Evolutionary conservation across 768 basidiomycete genomes (phyloP).

Genomic region (Panaeolus papilionaceus): DNA sequence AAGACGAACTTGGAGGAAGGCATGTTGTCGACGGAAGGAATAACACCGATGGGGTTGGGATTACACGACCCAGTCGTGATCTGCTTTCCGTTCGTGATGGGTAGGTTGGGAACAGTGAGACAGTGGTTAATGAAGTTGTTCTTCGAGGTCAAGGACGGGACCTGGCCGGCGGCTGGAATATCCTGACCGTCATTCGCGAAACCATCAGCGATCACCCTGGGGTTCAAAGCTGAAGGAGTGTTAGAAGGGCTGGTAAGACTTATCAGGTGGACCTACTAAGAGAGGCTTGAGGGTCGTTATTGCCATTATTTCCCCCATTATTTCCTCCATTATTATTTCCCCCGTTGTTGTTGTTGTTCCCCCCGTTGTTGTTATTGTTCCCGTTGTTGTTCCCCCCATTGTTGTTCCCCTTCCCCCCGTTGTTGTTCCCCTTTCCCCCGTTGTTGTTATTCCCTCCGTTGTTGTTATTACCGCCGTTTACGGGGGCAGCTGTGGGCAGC

Average conservation of each 20-base stretch:
- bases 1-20: slow-evolving; percentile 54
- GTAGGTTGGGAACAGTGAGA: slow-evolving; percentile 46
- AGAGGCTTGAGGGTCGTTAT: slow-evolving; percentile 50
- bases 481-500: slow-evolving; percentile 27
- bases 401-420: slow-evolving; percentile 21
- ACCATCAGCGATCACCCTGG: slow-evolving; percentile 52
- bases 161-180: slow-evolving; percentile 50
- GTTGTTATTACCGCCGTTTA: slow-evolving; percentile 13
- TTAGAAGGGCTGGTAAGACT: background rate
- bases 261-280: slow-evolving; percentile 35
- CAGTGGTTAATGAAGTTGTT: slow-evolving; percentile 74
- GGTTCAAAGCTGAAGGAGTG: slow-evolving; percentile 52
- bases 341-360: slow-evolving; percentile 18
- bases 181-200: slow-evolving; percentile 58
- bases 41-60: slow-evolving; percentile 60
- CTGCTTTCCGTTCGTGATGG: slow-evolving; percentile 62
- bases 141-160: slow-evolving; percentile 54
- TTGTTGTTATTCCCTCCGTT: slow-evolving; percentile 13
- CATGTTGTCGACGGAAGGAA: slow-evolving; percentile 52
- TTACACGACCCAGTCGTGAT: slow-evolving; percentile 63
- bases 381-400: slow-evolving; percentile 29
- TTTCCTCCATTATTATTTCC: slow-evolving; percentile 24
- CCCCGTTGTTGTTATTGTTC: slow-evolving; percentile 11
- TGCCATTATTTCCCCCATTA: slow-evolving; percentile 22
- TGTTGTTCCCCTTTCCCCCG: slow-evolving; percentile 22